Percentiles rank a stretch among this genome's conserved stretches.
phyloP scores from a whole-genome alignment of 805 yeast genomes.

The Starmerella geochares region DNA sequence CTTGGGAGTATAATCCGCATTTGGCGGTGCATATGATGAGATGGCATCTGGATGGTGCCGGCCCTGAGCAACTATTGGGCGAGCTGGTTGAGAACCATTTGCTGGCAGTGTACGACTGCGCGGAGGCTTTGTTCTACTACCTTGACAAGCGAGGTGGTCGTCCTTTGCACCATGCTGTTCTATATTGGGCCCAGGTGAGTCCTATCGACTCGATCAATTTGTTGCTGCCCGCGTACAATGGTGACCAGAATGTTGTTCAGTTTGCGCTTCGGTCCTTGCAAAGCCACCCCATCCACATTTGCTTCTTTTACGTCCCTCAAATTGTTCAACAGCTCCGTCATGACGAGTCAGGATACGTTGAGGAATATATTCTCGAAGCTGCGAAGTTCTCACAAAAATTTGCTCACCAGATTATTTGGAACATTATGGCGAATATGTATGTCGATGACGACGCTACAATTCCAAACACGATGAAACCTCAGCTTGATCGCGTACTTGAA shows the following conservation, averaged over 20 bases:
- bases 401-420: conserved; percentile 98
- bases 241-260: conserved; percentile 61
- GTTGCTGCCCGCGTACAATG: conserved; percentile 63
- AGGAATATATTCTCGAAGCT: conserved; percentile 79
- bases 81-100: conserved; percentile 48
- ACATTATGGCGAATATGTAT: conserved; percentile 85
- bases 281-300: conserved; percentile 71
- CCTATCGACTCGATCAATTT: conserved; percentile 80
- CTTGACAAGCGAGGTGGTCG: conserved; percentile 27
- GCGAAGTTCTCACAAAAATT: conserved; percentile 83
- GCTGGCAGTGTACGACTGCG: conserved; percentile 43
- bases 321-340: conserved; percentile 85
- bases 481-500: conserved; percentile 59
- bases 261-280: conserved; percentile 85
- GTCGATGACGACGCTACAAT: conserved; percentile 76
- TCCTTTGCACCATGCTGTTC: conserved; percentile 30
- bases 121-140: conserved; percentile 52
- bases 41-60: conserved; percentile 6
- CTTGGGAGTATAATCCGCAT: conserved; percentile 58
- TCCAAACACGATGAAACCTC: conserved; percentile 77
- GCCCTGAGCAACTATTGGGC: conserved; percentile 35
- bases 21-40: conserved; percentile 54
- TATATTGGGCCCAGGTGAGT: conserved; percentile 65
- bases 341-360: conserved; percentile 74
- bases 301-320: conserved; percentile 96